Evolutionary conservation across 805 yeast genomes (phyloP), one percentile per base, ranked within the genome.

Genomic region (Metschnikowia lochheadii): DNA sequence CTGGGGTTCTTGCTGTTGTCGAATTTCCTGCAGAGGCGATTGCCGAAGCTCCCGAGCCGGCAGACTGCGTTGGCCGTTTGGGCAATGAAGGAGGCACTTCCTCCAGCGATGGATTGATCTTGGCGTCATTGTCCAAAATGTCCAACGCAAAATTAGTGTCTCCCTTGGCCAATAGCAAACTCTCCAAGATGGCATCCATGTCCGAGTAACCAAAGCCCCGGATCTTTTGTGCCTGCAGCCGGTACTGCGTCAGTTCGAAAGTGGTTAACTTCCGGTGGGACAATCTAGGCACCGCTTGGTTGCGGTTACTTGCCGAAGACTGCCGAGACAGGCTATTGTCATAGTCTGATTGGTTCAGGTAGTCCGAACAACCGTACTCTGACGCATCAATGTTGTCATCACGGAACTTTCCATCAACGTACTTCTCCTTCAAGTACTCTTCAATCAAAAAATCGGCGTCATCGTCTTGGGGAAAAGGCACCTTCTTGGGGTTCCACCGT

Each of bases 401-500:
- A 49, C 82, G 65, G 59, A 77, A 88, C 51, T 71, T 76, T 1
- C 90, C 89, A n/a, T 67, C 58, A 20, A 85, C 67, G 64, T 88
- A 88, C 63, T 88, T 88, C 43, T 84, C 82, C 55, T 85, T 74
- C 40, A 88, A 67, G 67, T 70, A 88, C 51, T 75, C 70, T 49
- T 79, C 85, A 29, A 85, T 79, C 1, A 70, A 73, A 32, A 60
- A 59, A 36, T 62, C 77, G 59, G 81, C 85, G 60, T 82, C 90
- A 57, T 86, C 92, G 60, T 85, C 91, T 52, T 66, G 83, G 7
- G 94, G 94, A 60, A 85, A 86, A 0, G 89, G 88, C 23, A 72
- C 81, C 45, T 74, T 71, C 55, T 78, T 78, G 2, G 87, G 79
- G 62, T 88, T 89, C 94, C 95, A 88, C 39, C 77, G 62, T 35